Percentiles rank a stretch among this genome's conserved stretches.
These are phyloP conservation scores for Apiotrichum porosum DNA, from an alignment of 1,284 basidiomycete genomes.

Conservation along the genomic window DNA sequence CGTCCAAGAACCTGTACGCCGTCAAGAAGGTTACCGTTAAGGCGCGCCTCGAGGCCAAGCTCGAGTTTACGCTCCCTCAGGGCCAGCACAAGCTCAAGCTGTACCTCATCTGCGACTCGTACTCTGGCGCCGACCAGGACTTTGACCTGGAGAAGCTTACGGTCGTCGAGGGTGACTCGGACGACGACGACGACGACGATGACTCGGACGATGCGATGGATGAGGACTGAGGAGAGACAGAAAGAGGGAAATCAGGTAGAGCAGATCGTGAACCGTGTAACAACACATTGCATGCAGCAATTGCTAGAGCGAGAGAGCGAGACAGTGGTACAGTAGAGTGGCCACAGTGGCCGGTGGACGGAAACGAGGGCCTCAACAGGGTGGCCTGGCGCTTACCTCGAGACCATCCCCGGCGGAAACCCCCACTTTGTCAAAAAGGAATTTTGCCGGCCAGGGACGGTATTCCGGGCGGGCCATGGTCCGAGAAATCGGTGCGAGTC, in stretches of 20 bases:
- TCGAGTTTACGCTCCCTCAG: slow-evolving; percentile 82
- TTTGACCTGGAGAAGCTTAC: slow-evolving; percentile 71
- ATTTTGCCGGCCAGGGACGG: no score
- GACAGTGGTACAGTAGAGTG: no score
- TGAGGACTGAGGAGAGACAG: slow-evolving; percentile 6
- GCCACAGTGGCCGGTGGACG: no score
- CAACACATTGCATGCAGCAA: no score
- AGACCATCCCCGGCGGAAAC: no score
- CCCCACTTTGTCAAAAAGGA: no score
- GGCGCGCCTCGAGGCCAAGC: slow-evolving; percentile 68
- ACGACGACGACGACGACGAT: slow-evolving; percentile 62
- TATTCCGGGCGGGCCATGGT: no score
- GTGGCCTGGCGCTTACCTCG: no score
- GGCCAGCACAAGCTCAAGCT: slow-evolving; percentile 76
- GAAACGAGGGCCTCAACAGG: no score
- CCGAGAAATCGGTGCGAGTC: no score
- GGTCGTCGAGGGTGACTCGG: slow-evolving; percentile 79
- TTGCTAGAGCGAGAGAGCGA: no score
- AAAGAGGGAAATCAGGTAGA: not conserved
- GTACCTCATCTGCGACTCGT: slow-evolving; percentile 90
- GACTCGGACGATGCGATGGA: slow-evolving; percentile 16
- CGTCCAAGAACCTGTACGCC: slow-evolving; percentile 66
- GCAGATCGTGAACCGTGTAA: no score
- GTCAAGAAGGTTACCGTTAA: slow-evolving; percentile 94
- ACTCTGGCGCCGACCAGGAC: slow-evolving; percentile 84